Evolutionary conservation across 768 basidiomycete species (phyloP).

Genomic region (Podaxis sp.): DNA sequence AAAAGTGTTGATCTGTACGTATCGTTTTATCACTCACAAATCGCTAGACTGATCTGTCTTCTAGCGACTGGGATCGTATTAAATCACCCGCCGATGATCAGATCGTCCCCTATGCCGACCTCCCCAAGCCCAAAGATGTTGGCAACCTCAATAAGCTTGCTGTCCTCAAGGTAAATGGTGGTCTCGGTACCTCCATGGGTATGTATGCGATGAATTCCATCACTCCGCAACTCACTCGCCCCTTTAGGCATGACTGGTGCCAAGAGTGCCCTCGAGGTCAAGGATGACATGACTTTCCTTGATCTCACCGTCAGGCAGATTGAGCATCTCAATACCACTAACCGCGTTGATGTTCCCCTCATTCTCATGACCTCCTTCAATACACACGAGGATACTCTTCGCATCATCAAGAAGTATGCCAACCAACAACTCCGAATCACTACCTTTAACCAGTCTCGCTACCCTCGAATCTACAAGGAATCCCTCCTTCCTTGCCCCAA

Average conservation of each 20-base stretch:
- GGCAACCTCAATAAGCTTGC: constrained; percentile 88
- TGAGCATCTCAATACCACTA: constrained; percentile 88
- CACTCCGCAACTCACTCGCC: background rate
- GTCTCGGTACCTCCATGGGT: constrained; percentile 87
- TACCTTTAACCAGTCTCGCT: constrained; percentile 91
- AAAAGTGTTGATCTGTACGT: constrained; percentile 84
- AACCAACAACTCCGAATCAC: constrained; percentile 94
- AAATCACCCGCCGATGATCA: constrained; percentile 84
- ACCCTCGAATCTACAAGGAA: constrained; percentile 91
- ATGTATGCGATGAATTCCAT: constrained; percentile 22
- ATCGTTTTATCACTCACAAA: constrained; percentile 12
- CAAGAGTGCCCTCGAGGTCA: constrained; percentile 93
- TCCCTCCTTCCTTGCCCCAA: constrained; percentile 82
- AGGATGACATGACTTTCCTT: constrained; percentile 97
- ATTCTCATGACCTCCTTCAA: constrained; percentile 99
- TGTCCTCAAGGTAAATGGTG: constrained; percentile 90
- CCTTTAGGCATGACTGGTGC: constrained; percentile 77
- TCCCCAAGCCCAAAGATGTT: constrained; percentile 58
- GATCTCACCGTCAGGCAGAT: constrained; percentile 94
- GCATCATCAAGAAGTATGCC: constrained; percentile 95
- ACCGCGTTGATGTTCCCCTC: constrained; percentile 89
- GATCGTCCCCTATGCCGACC: constrained; percentile 78
- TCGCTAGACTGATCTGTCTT: constrained; percentile 15
- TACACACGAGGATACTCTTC: constrained; percentile 93
- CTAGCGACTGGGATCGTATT: constrained; percentile 87